Percentiles rank a stretch among this genome's conserved stretches.
Conservation (phyloP, 140 eudicot genomes). For the Oenanthe javanica region DNA sequence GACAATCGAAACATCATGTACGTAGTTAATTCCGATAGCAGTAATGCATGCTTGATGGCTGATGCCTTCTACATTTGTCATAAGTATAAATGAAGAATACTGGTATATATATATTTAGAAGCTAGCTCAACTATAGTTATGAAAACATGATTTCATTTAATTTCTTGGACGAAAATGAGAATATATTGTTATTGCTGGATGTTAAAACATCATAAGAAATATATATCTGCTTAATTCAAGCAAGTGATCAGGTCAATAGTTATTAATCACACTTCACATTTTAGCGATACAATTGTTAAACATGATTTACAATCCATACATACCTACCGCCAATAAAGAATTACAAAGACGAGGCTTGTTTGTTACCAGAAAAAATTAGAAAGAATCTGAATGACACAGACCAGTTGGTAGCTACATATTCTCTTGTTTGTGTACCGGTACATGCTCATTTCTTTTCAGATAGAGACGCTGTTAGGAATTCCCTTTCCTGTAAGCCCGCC, state of each 20-base stretch:
- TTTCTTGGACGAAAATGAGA: background rate
- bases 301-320: background rate
- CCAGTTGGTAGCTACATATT: background rate
- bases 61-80: too few species aligned
- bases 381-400: background rate
- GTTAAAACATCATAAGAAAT: background rate
- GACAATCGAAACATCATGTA: too few species aligned
- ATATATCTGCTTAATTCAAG: background rate
- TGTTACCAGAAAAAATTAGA: background rate
- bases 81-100: background rate
- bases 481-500: slow-evolving; percentile 73
- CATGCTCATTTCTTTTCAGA: slow-evolving; percentile 19
- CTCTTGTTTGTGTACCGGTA: background rate
- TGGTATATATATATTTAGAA: background rate
- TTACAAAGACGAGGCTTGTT: background rate
- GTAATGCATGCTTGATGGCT: too few species aligned
- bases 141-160: too few species aligned
- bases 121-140: background rate
- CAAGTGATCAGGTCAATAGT: background rate
- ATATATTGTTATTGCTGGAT: background rate
- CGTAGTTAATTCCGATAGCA: too few species aligned
- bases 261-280: too few species aligned
- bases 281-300: too few species aligned
- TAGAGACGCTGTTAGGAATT: slow-evolving; percentile 79
- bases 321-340: too few species aligned